phyloP scores from a whole-genome alignment of 1,139 yeast genomes.

The Geotrichum citri-aurantii region DNA sequence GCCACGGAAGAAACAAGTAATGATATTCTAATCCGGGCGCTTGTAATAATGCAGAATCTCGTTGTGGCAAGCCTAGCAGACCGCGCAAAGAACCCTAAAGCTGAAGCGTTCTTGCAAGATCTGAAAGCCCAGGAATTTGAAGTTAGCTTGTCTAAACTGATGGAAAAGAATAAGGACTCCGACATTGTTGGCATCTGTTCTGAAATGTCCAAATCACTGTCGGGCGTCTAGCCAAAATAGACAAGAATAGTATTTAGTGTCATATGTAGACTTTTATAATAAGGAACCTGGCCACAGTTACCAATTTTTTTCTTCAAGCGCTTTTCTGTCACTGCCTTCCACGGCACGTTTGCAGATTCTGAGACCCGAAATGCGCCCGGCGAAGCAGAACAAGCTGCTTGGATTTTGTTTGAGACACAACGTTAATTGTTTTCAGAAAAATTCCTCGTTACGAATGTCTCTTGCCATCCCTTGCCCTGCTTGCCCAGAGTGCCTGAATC shows the following conservation, averaged over 20 bases:
- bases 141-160: slow-evolving; percentile 5
- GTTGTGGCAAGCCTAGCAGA: slow-evolving; percentile 1
- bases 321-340: too few species aligned
- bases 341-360: too few species aligned
- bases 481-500: not conserved
- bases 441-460: not conserved
- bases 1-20: slow-evolving; percentile 13
- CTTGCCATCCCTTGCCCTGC: not conserved
- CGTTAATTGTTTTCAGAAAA: not conserved
- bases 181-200: slow-evolving; percentile 10
- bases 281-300: too few species aligned
- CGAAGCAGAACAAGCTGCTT: too few species aligned
- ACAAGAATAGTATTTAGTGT: too few species aligned
- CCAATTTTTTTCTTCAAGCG: too few species aligned
- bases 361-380: too few species aligned
- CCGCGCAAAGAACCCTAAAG: not conserved
- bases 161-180: slow-evolving; percentile 7
- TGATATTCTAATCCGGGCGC: slow-evolving; percentile 12
- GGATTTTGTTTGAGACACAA: not conserved
- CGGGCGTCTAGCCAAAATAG: not conserved
- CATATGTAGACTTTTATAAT: too few species aligned
- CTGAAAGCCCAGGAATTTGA: not conserved
- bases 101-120: not conserved
- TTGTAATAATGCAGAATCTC: slow-evolving; percentile 8
- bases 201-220: slow-evolving; percentile 6